A percentile compares a stretch with the other conserved stretches of the same genome.
Conservation (phyloP, 148 eudicot genomes). For the Silene conica region DNA sequence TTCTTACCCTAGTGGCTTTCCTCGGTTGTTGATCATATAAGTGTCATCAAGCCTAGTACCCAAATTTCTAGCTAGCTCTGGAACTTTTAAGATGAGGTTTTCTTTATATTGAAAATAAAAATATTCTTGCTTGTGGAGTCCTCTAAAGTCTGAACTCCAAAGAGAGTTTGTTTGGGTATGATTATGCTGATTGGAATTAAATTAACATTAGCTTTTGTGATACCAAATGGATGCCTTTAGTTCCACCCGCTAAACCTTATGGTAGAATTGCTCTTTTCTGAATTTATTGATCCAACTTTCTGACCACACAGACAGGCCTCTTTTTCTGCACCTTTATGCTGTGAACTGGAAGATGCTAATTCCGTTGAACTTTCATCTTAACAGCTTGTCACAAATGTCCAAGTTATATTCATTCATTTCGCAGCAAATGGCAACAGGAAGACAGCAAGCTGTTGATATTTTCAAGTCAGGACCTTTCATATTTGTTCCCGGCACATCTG, state of each 20-base stretch:
- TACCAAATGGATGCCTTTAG: neutral
- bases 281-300: neutral
- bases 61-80: neutral
- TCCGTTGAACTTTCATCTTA: constrained; percentile 16
- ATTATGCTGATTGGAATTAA: neutral
- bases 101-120: neutral
- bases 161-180: neutral
- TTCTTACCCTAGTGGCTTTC: neutral
- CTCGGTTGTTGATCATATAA: constrained; percentile 1
- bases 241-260: neutral
- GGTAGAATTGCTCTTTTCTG: neutral
- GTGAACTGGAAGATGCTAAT: constrained; percentile 14
- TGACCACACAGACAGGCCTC: neutral
- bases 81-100: neutral
- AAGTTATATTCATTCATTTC: constrained; percentile 65
- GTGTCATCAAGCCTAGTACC: neutral
- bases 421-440: constrained; percentile 56
- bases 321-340: constrained; percentile 6
- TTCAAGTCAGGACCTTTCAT: constrained; percentile 63
- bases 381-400: constrained; percentile 85
- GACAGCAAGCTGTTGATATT: constrained; percentile 45
- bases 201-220: neutral
- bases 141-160: neutral
- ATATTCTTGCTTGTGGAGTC: neutral
- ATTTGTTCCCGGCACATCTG: constrained; percentile 56